Percentiles rank a stretch among this genome's conserved stretches.
These are phyloP conservation scores for Flaveria linearis DNA, from an alignment of 129 eudicot species.

Conservation along the genomic window DNA sequence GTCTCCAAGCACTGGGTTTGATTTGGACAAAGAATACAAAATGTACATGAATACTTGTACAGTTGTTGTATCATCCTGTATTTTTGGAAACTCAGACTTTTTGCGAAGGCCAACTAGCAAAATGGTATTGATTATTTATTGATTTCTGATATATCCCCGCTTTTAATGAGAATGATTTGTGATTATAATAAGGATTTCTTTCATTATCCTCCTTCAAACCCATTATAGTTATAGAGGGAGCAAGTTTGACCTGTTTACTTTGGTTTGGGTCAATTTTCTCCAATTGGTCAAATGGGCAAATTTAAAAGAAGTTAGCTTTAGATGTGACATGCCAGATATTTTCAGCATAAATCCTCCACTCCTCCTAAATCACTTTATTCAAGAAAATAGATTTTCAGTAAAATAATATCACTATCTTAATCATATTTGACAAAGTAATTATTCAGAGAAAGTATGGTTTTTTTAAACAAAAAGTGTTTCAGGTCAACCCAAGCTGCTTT, in stretches of 20 bases:
- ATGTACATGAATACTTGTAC: slow-evolving; percentile 59
- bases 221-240: background rate
- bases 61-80: slow-evolving; percentile 88
- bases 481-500: background rate
- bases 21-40: slow-evolving; percentile 71
- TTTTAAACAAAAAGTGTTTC: background rate
- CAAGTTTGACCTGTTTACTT: too few relatives aligned
- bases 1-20: slow-evolving; percentile 71
- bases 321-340: background rate
- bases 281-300: background rate
- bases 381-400: background rate
- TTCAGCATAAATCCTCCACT: background rate
- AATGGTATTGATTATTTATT: slow-evolving; percentile 43
- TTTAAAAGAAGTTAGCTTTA: background rate
- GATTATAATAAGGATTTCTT: background rate
- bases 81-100: slow-evolving; percentile 95
- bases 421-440: background rate
- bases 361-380: background rate
- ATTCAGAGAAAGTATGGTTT: background rate
- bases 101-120: slow-evolving; percentile 88
- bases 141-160: background rate
- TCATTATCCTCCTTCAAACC: background rate
- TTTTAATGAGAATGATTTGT: background rate
- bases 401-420: background rate
- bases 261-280: too few relatives aligned